Percentiles rank a stretch among this genome's conserved stretches.
Conservation (phyloP, 2,329 filamentous ascomycete genomes). For the Colletotrichum horii region DNA sequence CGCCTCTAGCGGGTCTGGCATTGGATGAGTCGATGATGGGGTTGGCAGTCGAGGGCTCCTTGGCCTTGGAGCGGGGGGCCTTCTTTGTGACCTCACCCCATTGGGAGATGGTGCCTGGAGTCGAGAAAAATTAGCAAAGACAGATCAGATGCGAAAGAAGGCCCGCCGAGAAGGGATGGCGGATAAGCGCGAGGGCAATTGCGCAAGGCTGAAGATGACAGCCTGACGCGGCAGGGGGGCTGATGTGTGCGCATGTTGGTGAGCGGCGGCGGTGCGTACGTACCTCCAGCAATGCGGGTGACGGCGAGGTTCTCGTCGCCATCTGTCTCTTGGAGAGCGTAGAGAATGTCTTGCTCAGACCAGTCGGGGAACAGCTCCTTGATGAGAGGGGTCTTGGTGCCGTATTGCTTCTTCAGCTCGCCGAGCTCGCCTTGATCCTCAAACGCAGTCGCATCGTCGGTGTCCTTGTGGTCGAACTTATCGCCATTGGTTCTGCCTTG, state of each 20-base stretch:
- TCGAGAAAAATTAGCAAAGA: constrained; percentile 30
- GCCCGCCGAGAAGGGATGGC: not conserved
- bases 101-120: constrained; percentile 76
- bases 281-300: constrained; percentile 82
- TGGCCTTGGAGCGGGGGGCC: constrained; percentile 75
- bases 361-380: constrained; percentile 95
- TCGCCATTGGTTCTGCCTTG: constrained; percentile 73
- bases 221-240: not conserved
- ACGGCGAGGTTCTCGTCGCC: constrained; percentile 78
- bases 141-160: not conserved
- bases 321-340: constrained; percentile 87
- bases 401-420: constrained; percentile 90
- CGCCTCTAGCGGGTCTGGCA: constrained; percentile 62
- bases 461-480: constrained; percentile 59
- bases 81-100: constrained; percentile 87
- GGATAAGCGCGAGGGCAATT: not conserved
- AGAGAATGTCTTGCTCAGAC: constrained; percentile 94
- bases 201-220: constrained; percentile 13
- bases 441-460: constrained; percentile 62
- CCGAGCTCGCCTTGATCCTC: constrained; percentile 89
- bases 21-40: constrained; percentile 52
- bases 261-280: constrained; percentile 22
- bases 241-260: not conserved
- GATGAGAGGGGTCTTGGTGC: constrained; percentile 77
- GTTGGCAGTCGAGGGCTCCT: constrained; percentile 62